Evolutionary conservation across 768 basidiomycete species (phyloP), one percentile per base, ranked within the genome.

Genomic region (Ramaria sp.): DNA sequence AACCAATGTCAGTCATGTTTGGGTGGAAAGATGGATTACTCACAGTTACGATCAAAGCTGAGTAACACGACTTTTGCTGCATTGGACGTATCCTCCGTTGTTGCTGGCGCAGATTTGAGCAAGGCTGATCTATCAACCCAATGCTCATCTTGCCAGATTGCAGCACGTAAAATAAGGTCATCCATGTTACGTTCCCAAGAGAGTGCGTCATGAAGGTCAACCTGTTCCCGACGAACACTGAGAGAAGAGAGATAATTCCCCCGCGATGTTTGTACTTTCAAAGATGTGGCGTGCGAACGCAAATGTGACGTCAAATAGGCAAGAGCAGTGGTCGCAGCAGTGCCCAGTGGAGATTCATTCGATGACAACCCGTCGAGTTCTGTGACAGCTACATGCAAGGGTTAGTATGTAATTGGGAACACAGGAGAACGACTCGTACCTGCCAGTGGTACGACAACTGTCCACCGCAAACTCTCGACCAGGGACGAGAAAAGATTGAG

Each of bases 241-340:
- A 99, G 76, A 37, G 85, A 85, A 0, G 79, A 74, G 3, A 99
- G 76, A 65, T 97, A 98, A 64, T 97, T 98, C 57, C 96, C 96
- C 60, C 85, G 85, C 5, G 86, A 87, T 0, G 96, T 99, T 70
- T 92, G 93, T 5, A 98, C 84, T 71, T 98, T 97, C 67, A 99
- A 81, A 9, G 82, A 85, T 1, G 73, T 69, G 0, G 82, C 68
- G 64, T 90, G 85, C 3, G 85, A 75, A 48, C 85, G 86, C 56
- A 97, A 69, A 60, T 85, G 82, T 1, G 79, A 71, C 2, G 83
- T 78, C 60, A 97, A 78, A 62, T 90, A 96, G 0, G 73, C 59
- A 56, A 96, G 71, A 0, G 93, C 89, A 10, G 74, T 71, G 36
- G 73, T 71, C 0, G 96, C 93, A 0, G 88, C 81, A 44, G 80